These are phyloP conservation scores for Macrophomina pseudophaseolina DNA, from an alignment of 2,329 filamentous ascomycete genomes.

Conservation along the genomic window DNA sequence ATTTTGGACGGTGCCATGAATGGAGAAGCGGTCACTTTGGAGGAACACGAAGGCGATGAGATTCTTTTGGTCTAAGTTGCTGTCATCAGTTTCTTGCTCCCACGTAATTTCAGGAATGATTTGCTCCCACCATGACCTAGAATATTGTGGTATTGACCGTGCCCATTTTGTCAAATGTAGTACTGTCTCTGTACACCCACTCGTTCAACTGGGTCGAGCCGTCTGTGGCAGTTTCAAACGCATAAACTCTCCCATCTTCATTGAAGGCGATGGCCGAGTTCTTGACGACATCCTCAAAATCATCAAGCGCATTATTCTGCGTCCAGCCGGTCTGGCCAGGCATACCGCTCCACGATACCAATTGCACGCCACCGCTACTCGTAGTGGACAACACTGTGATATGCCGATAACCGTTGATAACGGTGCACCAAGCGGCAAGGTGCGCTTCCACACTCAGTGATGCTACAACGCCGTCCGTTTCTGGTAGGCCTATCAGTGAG, in stretches of 20 bases:
- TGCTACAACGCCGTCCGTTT: not conserved
- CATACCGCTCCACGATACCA: not conserved
- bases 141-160: conserved; percentile 37
- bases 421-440: not conserved
- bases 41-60: not conserved
- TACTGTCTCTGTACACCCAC: conserved; percentile 39
- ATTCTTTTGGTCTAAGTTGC: not conserved
- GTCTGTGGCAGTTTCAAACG: conserved; percentile 34
- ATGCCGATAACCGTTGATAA: not conserved
- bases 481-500: not conserved
- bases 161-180: conserved; percentile 41
- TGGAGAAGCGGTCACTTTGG: not conserved
- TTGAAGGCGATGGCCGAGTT: conserved; percentile 39
- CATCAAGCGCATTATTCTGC: not conserved
- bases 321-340: not conserved
- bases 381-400: not conserved
- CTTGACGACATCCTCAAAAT: not conserved
- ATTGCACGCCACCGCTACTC: conserved; percentile 1
- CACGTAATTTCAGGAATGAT: not conserved
- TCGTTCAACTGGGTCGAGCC: conserved; percentile 45
- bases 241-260: conserved; percentile 37
- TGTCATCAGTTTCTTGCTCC: not conserved
- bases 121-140: conserved; percentile 35
- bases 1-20: not conserved
- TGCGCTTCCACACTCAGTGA: not conserved